phyloP scores from a whole-genome alignment of 306 rosid species.

The Cucumis hystrix region DNA sequence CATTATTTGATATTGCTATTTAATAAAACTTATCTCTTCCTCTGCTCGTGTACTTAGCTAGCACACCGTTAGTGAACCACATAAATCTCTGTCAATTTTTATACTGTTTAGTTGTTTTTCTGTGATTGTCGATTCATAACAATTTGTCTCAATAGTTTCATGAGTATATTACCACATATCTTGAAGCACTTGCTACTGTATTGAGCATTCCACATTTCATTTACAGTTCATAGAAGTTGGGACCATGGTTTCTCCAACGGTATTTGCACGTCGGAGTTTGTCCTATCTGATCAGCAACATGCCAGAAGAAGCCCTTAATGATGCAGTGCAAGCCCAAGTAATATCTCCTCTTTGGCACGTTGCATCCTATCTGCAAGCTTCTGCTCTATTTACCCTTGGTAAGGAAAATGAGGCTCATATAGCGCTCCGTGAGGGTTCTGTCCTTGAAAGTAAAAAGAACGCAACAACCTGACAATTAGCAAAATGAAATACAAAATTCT shows the following conservation, averaged over 20 bases:
- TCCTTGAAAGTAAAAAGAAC: slow-evolving; percentile 53
- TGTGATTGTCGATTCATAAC: no score
- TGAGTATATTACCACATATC: not conserved
- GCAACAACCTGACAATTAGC: slow-evolving; percentile 18
- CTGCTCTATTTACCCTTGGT: slow-evolving; percentile 45
- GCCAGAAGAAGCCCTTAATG: slow-evolving; percentile 76
- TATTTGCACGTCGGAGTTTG: slow-evolving; percentile 88
- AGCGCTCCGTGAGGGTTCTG: slow-evolving; percentile 69
- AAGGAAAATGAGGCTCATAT: slow-evolving; percentile 59
- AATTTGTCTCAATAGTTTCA: not conserved
- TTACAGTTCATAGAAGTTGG: slow-evolving; percentile 80
- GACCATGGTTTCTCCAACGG: slow-evolving; percentile 80
- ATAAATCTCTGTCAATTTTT: no score
- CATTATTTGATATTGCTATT: no score
- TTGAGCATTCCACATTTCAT: slow-evolving; percentile 8
- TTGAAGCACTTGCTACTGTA: not conserved
- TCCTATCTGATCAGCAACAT: slow-evolving; percentile 50
- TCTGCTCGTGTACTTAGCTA: no score
- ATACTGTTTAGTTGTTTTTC: no score
- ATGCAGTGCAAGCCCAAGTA: slow-evolving; percentile 68
- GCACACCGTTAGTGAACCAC: no score
- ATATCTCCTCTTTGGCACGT: slow-evolving; percentile 74
- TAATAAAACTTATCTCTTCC: no score
- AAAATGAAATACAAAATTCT: not conserved
- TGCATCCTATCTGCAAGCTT: slow-evolving; percentile 72